These are phyloP conservation scores for Cetraspora pellucida DNA, from an alignment of 192 early-diverging fungal species.

Conservation along the genomic window DNA sequence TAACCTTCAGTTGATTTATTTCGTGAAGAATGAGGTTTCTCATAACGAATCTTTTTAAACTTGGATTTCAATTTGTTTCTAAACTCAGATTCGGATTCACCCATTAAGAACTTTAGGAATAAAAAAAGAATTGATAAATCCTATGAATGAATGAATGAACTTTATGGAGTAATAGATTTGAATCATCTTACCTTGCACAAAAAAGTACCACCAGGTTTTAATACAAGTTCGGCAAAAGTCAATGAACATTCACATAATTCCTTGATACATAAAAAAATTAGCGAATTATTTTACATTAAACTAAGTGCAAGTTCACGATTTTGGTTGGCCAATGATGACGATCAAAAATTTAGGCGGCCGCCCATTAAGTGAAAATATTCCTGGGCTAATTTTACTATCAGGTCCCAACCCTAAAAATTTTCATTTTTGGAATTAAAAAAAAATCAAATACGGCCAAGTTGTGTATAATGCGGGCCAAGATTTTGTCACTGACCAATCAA, in stretches of 20 bases:
- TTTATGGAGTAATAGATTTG: background rate
- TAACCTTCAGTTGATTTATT: constrained; percentile 73
- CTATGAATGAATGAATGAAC: background rate
- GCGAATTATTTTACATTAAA: background rate
- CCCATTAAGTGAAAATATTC: no score
- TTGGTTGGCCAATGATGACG: no score
- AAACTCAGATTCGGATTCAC: constrained; percentile 57
- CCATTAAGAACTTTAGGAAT: constrained; percentile 58
- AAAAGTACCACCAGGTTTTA: constrained; percentile 61
- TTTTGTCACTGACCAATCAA: no score
- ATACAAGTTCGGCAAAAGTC: constrained; percentile 58
- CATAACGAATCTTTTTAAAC: constrained; percentile 62
- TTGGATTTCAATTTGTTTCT: constrained; percentile 43
- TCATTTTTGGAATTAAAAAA: no score
- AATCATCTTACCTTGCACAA: constrained; percentile 63
- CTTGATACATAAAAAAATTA: constrained; percentile 8
- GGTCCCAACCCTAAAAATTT: no score
- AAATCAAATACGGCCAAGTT: no score
- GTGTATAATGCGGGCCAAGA: no score
- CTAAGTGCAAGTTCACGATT: no score
- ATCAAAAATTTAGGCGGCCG: no score
- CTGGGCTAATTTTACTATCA: no score
- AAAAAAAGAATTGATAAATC: background rate
- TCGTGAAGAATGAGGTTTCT: constrained; percentile 71
- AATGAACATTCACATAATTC: constrained; percentile 72